Base-by-base conservation (phyloP, 192 early-diverging fungal species). In the Linderina pennispora region DNA sequence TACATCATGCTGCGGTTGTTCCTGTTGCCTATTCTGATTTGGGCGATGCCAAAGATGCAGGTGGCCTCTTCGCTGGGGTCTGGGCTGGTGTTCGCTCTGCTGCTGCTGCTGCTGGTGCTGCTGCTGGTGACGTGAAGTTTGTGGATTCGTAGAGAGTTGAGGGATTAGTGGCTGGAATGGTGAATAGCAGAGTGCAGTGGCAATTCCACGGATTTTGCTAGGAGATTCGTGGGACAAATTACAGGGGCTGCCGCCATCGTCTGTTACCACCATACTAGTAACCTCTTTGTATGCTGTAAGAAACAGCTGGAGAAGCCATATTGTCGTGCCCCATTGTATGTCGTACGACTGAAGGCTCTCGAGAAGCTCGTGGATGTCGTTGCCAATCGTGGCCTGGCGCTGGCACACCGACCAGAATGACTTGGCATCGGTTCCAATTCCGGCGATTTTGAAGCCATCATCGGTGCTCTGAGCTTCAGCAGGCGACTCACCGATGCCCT, bases 161-260 rank as follows among this genome's bases (percentile, higher is more conserved):
- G n/a, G n/a, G n/a, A n/a, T n/a, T n/a, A n/a, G n/a, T n/a, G n/a
- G 36, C 45, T 53, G 58, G 40, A 46, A 61, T 4, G 50, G 50
- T n/a, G 50, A 46, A 5, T 34, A 48, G 14, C 44, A 46, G 16
- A 61, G 39, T 17, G 35, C 41, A 8, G 40, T 6, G n/a, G 25
- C 20, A 11, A 49, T n/a, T 35, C 7, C 31, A 14, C 45, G 36
- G 19, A 21, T 23, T 21, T n/a, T 23, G 13, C 16, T 15, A n/a
- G 21, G 31, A 6, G 23, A 20, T 19, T 33, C 24, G 9, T 13
- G n/a, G n/a, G n/a, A n/a, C n/a, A n/a, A n/a, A n/a, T n/a, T n/a
- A n/a, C n/a, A n/a, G n/a, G n/a, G n/a, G n/a, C n/a, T 10, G 28
- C 33, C 43, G 13, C 20, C 8, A 7, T 26, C 33, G 2, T 8